A percentile compares a stretch with the other conserved stretches of the same genome.
Conservation (phyloP, 2,329 filamentous ascomycete species). For the Cladosporium colombiae region DNA sequence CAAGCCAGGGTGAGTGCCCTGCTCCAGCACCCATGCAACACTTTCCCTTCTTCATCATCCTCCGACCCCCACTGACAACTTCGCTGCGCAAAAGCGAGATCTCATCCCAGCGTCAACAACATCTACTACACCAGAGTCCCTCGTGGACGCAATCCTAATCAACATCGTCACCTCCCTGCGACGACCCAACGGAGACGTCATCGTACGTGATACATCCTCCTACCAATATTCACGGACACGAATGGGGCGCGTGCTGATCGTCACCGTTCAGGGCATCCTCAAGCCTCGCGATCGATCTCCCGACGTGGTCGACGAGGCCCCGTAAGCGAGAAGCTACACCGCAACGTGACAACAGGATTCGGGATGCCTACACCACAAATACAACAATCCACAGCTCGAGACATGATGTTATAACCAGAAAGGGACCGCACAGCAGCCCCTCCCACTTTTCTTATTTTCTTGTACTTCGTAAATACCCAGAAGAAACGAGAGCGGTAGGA, state of each 20-base stretch:
- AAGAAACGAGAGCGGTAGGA: neutral
- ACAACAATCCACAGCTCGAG: neutral
- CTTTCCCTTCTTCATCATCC: too few relatives aligned
- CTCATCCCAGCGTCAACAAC: neutral
- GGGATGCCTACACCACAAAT: neutral
- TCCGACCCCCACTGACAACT: neutral
- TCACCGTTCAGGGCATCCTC: neutral
- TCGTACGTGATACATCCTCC: neutral
- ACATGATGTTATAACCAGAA: neutral
- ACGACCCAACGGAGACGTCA: slow-evolving; percentile 13
- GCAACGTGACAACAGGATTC: neutral
- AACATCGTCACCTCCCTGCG: slow-evolving; percentile 1
- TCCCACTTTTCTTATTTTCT: slow-evolving; percentile 10
- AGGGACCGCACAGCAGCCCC: neutral
- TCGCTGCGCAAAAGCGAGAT: neutral
- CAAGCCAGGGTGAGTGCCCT: neutral
- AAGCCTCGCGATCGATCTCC: neutral
- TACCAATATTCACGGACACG: neutral
- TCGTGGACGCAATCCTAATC: neutral
- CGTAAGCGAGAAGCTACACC: neutral
- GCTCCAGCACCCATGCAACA: neutral
- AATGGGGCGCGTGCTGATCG: neutral
- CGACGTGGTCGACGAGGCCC: neutral
- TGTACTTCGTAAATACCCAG: neutral
- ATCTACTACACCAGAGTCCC: neutral